phyloP scores from a whole-genome alignment of 1,284 basidiomycete species.

The Caloboletus inedulis region DNA sequence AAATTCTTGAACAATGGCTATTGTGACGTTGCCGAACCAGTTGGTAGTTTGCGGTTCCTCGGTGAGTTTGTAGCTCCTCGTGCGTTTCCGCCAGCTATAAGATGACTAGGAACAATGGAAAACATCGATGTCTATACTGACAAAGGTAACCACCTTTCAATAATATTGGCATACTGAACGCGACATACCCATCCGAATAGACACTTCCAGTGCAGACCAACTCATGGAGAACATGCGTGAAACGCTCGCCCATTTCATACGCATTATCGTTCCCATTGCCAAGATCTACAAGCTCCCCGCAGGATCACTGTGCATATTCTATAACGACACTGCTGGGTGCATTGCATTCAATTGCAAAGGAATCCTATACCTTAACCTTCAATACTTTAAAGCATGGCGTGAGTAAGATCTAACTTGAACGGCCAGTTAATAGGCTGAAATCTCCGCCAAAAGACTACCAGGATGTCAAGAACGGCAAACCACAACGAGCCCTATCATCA shows the following conservation, averaged over 20 bases:
- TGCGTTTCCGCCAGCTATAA: not conserved
- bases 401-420: not conserved
- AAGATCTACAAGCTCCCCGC: not conserved
- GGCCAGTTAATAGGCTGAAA: constrained; percentile 17
- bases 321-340: not conserved
- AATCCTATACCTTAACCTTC: not conserved
- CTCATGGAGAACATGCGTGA: not conserved
- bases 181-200: constrained; percentile 27
- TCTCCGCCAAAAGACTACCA: constrained; percentile 53
- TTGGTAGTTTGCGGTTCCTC: not conserved
- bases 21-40: not conserved
- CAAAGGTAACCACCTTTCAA: not conserved
- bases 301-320: not conserved
- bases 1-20: not conserved
- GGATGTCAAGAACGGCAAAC: constrained; percentile 55
- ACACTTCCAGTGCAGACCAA: not conserved
- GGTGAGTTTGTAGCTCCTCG: not conserved
- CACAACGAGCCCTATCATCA: constrained; percentile 71
- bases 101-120: not conserved
- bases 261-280: not conserved
- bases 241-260: not conserved
- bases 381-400: not conserved
- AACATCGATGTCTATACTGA: not conserved
- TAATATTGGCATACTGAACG: not conserved
- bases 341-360: not conserved